Conservation (phyloP, 1,284 basidiomycete species). For the Hemileia vastatrix region DNA sequence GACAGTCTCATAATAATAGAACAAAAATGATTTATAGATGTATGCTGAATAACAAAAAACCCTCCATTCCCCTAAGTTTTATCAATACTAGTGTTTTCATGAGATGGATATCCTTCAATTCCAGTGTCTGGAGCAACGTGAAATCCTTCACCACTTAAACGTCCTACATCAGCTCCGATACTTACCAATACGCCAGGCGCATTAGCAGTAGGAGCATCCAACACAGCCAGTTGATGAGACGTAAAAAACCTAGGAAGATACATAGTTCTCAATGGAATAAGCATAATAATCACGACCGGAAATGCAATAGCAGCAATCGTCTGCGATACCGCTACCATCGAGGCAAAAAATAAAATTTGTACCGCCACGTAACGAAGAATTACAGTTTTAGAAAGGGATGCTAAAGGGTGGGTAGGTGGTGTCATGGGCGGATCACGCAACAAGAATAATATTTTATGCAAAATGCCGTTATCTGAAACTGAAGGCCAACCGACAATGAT, state of each 20-base stretch:
- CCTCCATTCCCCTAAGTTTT: too few relatives aligned
- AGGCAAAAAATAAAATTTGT: conserved; percentile 75
- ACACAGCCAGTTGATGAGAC: conserved; percentile 63
- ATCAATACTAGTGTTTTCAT: too few relatives aligned
- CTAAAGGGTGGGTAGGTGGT: conserved; percentile 59
- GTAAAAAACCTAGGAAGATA: conserved; percentile 71
- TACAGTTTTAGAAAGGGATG: conserved; percentile 61
- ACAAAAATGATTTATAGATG: too few relatives aligned
- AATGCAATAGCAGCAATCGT: conserved; percentile 74
- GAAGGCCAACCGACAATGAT: conserved; percentile 49
- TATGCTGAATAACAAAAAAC: too few relatives aligned
- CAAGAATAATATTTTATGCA: conserved; percentile 70
- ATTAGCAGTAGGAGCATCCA: conserved; percentile 75
- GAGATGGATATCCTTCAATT: conserved; percentile 3
- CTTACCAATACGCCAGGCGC: conserved; percentile 27
- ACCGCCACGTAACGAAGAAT: conserved; percentile 68
- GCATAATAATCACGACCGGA: conserved; percentile 74
- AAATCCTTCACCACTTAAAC: conserved; percentile 9
- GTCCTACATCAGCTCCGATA: conserved; percentile 10
- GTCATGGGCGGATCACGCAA: conserved; percentile 62
- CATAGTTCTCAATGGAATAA: conserved; percentile 70
- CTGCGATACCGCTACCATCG: conserved; percentile 83
- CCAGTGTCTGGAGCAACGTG: conserved; percentile 10
- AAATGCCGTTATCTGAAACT: conserved; percentile 72
- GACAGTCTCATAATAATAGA: too few relatives aligned